Evolutionary conservation across 495 filamentous ascomycete species (phyloP).

Genomic region (Rostrohypoxylon terebratum): DNA sequence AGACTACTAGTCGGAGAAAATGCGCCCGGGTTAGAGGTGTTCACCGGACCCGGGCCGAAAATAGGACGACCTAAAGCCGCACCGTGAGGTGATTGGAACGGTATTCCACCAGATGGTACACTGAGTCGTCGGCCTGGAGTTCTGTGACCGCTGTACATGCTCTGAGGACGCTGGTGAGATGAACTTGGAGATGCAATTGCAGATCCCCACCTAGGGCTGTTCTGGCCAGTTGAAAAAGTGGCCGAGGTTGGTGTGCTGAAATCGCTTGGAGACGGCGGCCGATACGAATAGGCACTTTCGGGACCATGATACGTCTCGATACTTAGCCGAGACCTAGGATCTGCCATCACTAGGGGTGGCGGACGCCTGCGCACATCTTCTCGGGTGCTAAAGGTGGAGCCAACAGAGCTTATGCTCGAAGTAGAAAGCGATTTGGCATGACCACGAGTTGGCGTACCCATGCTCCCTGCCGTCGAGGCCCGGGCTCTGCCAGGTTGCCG

Average conservation of each 20-base stretch:
- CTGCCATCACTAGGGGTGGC: conserved; percentile 86
- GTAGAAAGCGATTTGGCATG: conserved; percentile 86
- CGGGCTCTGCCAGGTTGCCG: conserved; percentile 78
- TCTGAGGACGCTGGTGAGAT: conserved; percentile 69
- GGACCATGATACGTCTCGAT: conserved; percentile 69
- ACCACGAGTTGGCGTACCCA: conserved; percentile 73
- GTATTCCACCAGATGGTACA: conserved; percentile 79
- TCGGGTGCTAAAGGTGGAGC: conserved; percentile 72
- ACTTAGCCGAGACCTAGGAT: conserved; percentile 70
- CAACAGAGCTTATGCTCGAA: conserved; percentile 83
- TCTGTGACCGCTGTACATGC: conserved; percentile 72
- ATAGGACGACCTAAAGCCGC: conserved; percentile 67
- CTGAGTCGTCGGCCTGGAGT: conserved; percentile 81
- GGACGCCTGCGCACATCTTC: conserved; percentile 77
- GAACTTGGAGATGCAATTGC: conserved; percentile 75
- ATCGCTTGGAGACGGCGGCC: conserved; percentile 72
- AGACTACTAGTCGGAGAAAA: conserved; percentile 71
- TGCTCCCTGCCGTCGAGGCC: conserved; percentile 76
- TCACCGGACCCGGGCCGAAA: conserved; percentile 65
- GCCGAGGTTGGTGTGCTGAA: conserved; percentile 80
- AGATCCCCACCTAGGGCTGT: conserved; percentile 77
- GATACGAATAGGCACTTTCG: conserved; percentile 65
- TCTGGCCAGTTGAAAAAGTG: conserved; percentile 76
- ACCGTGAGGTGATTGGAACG: conserved; percentile 76
- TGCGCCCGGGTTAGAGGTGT: conserved; percentile 62